Evolutionary conservation across 495 filamentous ascomycete species (phyloP).

Genomic region (Penicillium psychrofluorescens): DNA sequence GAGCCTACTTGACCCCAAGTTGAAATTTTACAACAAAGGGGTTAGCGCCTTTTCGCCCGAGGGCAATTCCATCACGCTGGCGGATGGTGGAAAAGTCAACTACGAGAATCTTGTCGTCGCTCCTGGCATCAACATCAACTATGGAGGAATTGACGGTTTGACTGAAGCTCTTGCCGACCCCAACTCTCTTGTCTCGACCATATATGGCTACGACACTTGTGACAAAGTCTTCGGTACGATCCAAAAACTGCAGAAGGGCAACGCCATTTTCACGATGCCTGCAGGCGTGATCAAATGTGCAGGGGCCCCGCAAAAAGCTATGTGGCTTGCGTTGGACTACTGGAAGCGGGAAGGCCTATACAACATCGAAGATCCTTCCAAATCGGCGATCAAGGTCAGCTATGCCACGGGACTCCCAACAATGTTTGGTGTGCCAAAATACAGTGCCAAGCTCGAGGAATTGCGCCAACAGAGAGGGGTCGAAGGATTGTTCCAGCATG

Average conservation of each 20-base stretch:
- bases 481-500: constrained; percentile 59
- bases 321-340: constrained; percentile 64
- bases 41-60: constrained; percentile 49
- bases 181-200: constrained; percentile 52
- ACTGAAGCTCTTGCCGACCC: constrained; percentile 52
- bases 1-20: constrained; percentile 48
- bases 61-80: constrained; percentile 51
- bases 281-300: constrained; percentile 61
- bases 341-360: constrained; percentile 57
- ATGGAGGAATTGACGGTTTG: constrained; percentile 48
- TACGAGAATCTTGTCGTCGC: constrained; percentile 62
- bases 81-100: constrained; percentile 48
- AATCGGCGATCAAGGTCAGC: constrained; percentile 50
- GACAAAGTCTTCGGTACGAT: constrained; percentile 53
- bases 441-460: constrained; percentile 51
- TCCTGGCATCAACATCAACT: constrained; percentile 54
- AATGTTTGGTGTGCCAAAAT: constrained; percentile 69
- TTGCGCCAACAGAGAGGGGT: constrained; percentile 57
- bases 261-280: constrained; percentile 65
- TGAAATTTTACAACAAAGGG: constrained; percentile 52
- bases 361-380: constrained; percentile 28
- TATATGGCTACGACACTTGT: constrained; percentile 55
- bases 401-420: constrained; percentile 55
- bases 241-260: constrained; percentile 45
- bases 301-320: constrained; percentile 62